These are phyloP conservation scores for Umbelopsis ramanniana DNA, from an alignment of 192 early-diverging fungal genomes.

Conservation along the genomic window DNA sequence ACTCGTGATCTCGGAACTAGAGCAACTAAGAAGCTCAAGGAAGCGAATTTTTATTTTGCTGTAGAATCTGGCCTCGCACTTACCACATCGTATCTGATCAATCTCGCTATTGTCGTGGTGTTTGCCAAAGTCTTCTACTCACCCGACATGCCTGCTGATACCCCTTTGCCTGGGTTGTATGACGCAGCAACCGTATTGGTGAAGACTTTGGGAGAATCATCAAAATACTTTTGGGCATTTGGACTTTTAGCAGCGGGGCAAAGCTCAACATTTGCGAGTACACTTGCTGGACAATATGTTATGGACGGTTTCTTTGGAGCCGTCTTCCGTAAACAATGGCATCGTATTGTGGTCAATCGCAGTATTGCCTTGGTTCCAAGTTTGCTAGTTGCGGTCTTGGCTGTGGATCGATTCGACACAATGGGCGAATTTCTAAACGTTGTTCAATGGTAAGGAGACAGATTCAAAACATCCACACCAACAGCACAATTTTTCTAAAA, in stretches of 20 bases:
- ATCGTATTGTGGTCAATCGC: conserved; percentile 64
- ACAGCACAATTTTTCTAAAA: not conserved
- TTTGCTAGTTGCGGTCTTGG: conserved; percentile 65
- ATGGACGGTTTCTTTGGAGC: conserved; percentile 84
- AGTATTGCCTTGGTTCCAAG: conserved; percentile 67
- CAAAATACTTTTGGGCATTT: conserved; percentile 79
- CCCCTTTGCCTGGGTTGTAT: conserved; percentile 57
- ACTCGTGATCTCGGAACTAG: conserved; percentile 41
- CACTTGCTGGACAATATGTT: conserved; percentile 79
- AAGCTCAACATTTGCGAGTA: conserved; percentile 86
- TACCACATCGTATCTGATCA: conserved; percentile 68
- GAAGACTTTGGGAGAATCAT: conserved; percentile 62
- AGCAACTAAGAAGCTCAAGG: conserved; percentile 51
- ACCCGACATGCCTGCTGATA: conserved; percentile 19
- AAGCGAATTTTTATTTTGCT: conserved; percentile 72
- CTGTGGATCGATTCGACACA: conserved; percentile 60
- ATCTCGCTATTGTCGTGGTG: conserved; percentile 69
- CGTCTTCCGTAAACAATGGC: conserved; percentile 62
- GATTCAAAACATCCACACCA: not conserved
- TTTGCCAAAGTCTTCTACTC: conserved; percentile 59
- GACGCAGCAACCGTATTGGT: conserved; percentile 64
- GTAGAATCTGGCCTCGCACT: conserved; percentile 67
- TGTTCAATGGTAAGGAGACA: conserved; percentile 52
- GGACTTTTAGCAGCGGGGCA: conserved; percentile 84
- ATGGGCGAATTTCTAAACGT: conserved; percentile 74